A percentile compares a stretch with the other conserved stretches of the same genome.
These are phyloP conservation scores for Kwoniella pini DNA, from an alignment of 768 basidiomycete species.

Conservation along the genomic window DNA sequence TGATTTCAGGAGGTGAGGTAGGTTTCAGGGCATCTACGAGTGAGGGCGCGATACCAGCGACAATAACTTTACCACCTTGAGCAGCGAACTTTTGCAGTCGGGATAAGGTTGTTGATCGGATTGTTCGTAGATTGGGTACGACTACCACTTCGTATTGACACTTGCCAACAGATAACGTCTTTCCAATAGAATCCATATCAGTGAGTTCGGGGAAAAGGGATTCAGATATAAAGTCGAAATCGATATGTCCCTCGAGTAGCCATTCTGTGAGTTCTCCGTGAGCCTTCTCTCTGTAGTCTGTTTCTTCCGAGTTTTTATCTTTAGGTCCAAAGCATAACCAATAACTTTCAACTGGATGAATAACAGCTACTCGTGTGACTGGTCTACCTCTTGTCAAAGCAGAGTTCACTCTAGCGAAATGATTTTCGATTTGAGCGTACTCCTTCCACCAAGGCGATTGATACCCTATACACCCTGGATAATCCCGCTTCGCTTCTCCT, in stretches of 20 bases:
- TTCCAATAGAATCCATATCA: conserved; percentile 14
- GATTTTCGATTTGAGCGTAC: conserved; percentile 37
- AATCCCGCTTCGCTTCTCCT: conserved; percentile 44
- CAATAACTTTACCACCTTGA: conserved; percentile 35
- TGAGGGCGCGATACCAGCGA: conserved; percentile 29
- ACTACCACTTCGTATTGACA: conserved; percentile 38
- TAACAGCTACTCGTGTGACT: conserved; percentile 39
- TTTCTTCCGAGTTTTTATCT: conserved; percentile 29
- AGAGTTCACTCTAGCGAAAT: conserved; percentile 37
- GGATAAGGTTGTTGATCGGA: conserved; percentile 32
- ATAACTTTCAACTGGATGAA: conserved; percentile 43
- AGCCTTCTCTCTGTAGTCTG: conserved; percentile 28
- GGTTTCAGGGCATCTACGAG: conserved; percentile 28
- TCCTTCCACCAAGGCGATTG: conserved; percentile 44
- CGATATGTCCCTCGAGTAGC: conserved; percentile 33
- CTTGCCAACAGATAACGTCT: conserved; percentile 29
- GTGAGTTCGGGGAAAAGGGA: conserved; percentile 33
- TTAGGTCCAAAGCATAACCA: conserved; percentile 41
- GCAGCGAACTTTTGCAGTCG: conserved; percentile 27
- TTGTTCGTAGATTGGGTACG: conserved; percentile 37
- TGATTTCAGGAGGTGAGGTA: background rate
- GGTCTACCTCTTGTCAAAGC: conserved; percentile 36
- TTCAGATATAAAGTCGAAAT: conserved; percentile 47
- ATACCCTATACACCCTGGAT: conserved; percentile 41
- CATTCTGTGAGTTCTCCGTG: conserved; percentile 38